phyloP scores from a whole-genome alignment of 2,329 filamentous ascomycete species.

The Paecilomyces sp. region DNA sequence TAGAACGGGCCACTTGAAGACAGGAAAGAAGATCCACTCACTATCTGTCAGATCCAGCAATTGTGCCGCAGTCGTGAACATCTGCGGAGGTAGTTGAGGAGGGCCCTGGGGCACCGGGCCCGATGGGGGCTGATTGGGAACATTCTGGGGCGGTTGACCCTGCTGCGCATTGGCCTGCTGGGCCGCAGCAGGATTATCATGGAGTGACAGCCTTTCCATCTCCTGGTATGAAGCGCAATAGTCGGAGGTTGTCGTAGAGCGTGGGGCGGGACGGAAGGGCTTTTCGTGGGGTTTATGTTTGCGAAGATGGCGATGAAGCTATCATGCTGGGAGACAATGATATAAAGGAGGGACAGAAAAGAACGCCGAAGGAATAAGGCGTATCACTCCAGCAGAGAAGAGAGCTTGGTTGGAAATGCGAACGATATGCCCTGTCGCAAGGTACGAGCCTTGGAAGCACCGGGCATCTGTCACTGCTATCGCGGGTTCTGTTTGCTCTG shows the following conservation, averaged over 20 bases:
- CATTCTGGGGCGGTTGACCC: slow-evolving; percentile 20
- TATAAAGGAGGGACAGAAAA: background rate
- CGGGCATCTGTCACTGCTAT: background rate
- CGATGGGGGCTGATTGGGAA: slow-evolving; percentile 14
- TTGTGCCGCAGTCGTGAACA: slow-evolving; percentile 97
- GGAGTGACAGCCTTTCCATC: slow-evolving; percentile 31
- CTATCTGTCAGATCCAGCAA: slow-evolving; percentile 94
- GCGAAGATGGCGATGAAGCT: slow-evolving; percentile 2
- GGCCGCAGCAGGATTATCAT: slow-evolving; percentile 22
- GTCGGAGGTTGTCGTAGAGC: slow-evolving; percentile 1
- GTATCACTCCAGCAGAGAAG: background rate
- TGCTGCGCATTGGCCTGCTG: slow-evolving; percentile 22
- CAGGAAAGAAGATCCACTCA: slow-evolving; percentile 43
- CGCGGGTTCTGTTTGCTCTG: slow-evolving; percentile 6
- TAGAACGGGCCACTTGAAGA: slow-evolving; percentile 12
- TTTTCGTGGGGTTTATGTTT: slow-evolving; percentile 1
- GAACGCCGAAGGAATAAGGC: background rate
- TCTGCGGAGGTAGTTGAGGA: slow-evolving; percentile 63
- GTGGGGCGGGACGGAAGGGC: background rate
- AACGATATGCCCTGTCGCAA: background rate
- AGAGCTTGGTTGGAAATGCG: background rate
- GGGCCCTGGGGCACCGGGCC: slow-evolving; percentile 27
- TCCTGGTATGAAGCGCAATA: slow-evolving; percentile 3
- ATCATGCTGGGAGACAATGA: slow-evolving; percentile 11
- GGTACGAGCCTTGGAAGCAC: background rate